A percentile compares a stretch with the other conserved stretches of the same genome.
Conservation (phyloP, 2,329 filamentous ascomycete genomes). For the Claviceps sp. region DNA sequence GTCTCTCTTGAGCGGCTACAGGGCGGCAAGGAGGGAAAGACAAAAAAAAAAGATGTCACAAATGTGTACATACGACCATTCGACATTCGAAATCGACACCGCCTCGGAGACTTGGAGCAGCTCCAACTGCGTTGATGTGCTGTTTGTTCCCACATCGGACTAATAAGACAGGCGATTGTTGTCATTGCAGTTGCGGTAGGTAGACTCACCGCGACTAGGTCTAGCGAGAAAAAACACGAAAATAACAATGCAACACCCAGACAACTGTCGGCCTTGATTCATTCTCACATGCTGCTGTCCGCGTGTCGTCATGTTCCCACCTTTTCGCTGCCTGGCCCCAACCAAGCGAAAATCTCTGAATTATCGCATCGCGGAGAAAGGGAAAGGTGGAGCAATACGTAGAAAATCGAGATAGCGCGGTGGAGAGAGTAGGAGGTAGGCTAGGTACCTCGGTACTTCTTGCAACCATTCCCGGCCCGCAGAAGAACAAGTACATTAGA, state of each 20-base stretch:
- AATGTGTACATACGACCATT: neutral
- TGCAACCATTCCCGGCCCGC: neutral
- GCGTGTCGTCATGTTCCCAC: constrained; percentile 2
- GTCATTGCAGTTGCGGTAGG: neutral
- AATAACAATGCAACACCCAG: neutral
- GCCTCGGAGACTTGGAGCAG: neutral
- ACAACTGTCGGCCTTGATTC: neutral
- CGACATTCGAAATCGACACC: neutral
- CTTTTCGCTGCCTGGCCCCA: neutral
- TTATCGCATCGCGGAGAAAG: neutral
- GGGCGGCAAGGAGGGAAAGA: neutral
- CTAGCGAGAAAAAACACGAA: neutral
- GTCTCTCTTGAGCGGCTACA: neutral
- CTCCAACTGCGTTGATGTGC: neutral
- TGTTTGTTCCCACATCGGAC: neutral
- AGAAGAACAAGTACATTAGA: neutral
- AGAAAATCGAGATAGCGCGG: neutral
- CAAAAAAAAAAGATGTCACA: neutral
- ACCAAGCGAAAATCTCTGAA: neutral
- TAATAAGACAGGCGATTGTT: constrained; percentile 1
- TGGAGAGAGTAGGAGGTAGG: neutral
- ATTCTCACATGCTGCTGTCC: constrained; percentile 5
- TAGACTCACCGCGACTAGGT: neutral
- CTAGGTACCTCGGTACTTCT: no score
- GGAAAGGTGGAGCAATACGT: neutral